Base-by-base conservation (phyloP, 495 filamentous ascomycete species). In the Penicillium herquei region DNA sequence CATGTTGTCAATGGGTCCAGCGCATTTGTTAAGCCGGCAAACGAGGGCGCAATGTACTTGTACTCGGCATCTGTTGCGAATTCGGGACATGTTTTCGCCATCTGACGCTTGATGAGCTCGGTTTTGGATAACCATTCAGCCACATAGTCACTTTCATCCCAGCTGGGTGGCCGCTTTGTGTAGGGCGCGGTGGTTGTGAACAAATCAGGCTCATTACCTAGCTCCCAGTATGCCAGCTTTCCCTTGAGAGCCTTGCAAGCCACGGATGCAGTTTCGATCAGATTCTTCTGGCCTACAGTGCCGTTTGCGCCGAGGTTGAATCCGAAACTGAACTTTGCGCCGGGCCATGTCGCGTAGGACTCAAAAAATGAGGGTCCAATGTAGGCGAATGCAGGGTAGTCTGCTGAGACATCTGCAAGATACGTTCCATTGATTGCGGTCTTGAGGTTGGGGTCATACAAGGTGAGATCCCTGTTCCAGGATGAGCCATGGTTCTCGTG, bases 201-300 rank as follows among this genome's bases (percentile, higher is more conserved):
- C 21, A 88, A 69, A 59, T 89, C 85, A 0, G 85, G 84, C 68
- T 89, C 86, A 54, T 89, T 88, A 13, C 85, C 86, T 58, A 85
- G 78, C 51, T 84, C 80, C 84, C 83, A 88, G 52, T 70, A 69
- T 21, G 80, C 71, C 14, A 87, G 65, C 49, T 70, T 79, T 13
- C 73, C 78, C 8, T 62, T 69, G 6, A 87, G 64, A 8, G 82
- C 81, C 56, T 82, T 82, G 69, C 86, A 89, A 8, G 78, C 85
- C 31, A 84, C 63, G 0, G 80, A 73, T 0, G 81, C 84, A 0
- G 83, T 83, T 12, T 76, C 74, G 5, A 83, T 59, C 4, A 86
- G 68, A 5, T 73, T 79, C n/a, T 80, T 67, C 65, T 78, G 77
- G 1, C 74, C 78, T 8, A 52, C 68, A 0, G 78, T 78, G 16